These are phyloP conservation scores for Uronychia setigera DNA, from an alignment of 73 alveolate genomes.

Conservation along the genomic window DNA sequence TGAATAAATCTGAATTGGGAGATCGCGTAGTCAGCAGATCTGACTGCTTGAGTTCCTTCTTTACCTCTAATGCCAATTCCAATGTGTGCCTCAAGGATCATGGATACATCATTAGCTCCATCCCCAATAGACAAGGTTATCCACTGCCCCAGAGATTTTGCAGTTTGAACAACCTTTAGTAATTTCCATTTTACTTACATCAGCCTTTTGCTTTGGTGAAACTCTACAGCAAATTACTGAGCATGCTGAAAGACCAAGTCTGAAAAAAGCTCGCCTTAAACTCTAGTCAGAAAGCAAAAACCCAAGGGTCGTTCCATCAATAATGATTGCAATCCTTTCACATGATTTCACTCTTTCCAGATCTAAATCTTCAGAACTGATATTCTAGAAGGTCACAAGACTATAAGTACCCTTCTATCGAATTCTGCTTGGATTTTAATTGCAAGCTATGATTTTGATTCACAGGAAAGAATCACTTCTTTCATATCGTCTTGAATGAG, in stretches of 20 bases:
- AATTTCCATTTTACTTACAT: slow-evolving; percentile 52
- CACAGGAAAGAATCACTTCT: slow-evolving; percentile 53
- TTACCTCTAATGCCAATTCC: slow-evolving; percentile 98
- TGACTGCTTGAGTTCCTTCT: slow-evolving; percentile 98
- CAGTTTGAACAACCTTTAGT: slow-evolving; percentile 68
- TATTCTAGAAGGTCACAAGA: neutral
- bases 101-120: slow-evolving; percentile 80
- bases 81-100: slow-evolving; percentile 84
- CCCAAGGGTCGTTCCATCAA: slow-evolving; percentile 66
- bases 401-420: neutral
- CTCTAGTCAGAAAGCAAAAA: slow-evolving; percentile 38
- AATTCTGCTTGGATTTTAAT: neutral
- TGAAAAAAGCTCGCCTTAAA: slow-evolving; percentile 55
- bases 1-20: slow-evolving; percentile 89
- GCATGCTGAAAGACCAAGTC: slow-evolving; percentile 63
- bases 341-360: neutral
- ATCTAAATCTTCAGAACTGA: slow-evolving; percentile 16
- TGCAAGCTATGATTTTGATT: slow-evolving; percentile 17
- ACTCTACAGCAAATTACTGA: slow-evolving; percentile 91
- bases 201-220: slow-evolving; percentile 93
- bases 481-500: slow-evolving; percentile 83
- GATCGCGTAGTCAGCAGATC: slow-evolving; percentile 92
- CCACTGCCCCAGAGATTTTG: slow-evolving; percentile 85
- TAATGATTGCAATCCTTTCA: slow-evolving; percentile 48
- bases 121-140: slow-evolving; percentile 78